Evolutionary conservation across 2,329 filamentous ascomycete species (phyloP).

Genomic region (Alternaria metachromatica): DNA sequence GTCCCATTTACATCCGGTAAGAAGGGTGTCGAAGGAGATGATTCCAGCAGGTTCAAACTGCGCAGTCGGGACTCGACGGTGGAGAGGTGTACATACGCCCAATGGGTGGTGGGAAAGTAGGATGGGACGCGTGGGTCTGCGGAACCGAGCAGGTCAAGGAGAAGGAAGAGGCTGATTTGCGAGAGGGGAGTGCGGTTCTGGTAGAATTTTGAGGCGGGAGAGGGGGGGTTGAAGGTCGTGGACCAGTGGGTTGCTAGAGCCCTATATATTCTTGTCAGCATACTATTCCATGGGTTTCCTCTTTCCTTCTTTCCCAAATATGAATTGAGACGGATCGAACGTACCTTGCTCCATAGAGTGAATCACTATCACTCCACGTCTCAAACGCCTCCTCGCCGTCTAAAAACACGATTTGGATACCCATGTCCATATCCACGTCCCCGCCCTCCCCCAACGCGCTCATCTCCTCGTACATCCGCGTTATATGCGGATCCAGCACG

Average conservation of each 20-base stretch:
- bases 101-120: constrained; percentile 89
- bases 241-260: constrained; percentile 87
- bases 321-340: background rate
- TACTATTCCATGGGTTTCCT: background rate
- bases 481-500: constrained; percentile 79
- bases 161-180: constrained; percentile 84
- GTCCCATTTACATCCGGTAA: constrained; percentile 51
- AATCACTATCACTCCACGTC: constrained; percentile 80
- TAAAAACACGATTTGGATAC: constrained; percentile 86
- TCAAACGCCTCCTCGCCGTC: constrained; percentile 95
- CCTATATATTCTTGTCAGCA: constrained; percentile 25
- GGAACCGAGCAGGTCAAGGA: constrained; percentile 87
- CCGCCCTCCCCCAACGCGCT: constrained; percentile 59
- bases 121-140: constrained; percentile 75
- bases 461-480: constrained; percentile 81
- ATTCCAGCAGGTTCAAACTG: constrained; percentile 67
- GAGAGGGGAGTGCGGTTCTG: constrained; percentile 74
- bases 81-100: constrained; percentile 85
- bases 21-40: constrained; percentile 61
- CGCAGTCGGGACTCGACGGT: constrained; percentile 77
- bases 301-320: background rate
- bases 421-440: constrained; percentile 74
- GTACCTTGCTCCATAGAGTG: constrained; percentile 83
- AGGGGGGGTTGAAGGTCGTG: constrained; percentile 67
- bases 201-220: constrained; percentile 61